phyloP scores from a whole-genome alignment of 225 moss, liverwort and hornwort species.

The Pleurozium schreberi region DNA sequence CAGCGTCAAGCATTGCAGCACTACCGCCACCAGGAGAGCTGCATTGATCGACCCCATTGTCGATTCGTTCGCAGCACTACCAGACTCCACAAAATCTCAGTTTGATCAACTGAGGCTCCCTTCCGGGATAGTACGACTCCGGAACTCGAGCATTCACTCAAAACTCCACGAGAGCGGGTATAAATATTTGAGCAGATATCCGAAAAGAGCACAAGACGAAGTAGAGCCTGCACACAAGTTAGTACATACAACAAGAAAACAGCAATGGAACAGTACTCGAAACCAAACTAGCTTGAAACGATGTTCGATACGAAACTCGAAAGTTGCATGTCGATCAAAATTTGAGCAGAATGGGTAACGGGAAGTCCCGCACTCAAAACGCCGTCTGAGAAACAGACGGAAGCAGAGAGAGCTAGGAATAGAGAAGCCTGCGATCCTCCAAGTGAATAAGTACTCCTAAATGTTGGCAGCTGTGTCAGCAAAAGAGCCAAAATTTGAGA shows the following conservation, averaged over 20 bases:
- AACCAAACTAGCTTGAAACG: no score
- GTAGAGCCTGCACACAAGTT: background rate
- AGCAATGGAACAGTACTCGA: background rate
- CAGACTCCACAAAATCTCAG: background rate
- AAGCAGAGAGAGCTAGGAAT: background rate
- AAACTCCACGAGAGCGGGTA: background rate
- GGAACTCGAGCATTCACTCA: background rate
- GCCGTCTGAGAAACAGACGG: background rate
- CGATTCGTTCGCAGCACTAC: background rate
- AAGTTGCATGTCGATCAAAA: no score
- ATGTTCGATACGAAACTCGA: background rate
- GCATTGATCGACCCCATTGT: background rate
- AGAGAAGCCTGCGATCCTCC: rapidly evolving
- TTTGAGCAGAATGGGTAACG: background rate
- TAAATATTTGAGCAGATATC: background rate
- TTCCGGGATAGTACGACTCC: background rate
- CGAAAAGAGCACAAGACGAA: no score
- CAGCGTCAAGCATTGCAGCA: background rate
- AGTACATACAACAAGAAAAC: background rate
- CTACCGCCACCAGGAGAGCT: background rate
- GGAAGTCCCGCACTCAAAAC: background rate
- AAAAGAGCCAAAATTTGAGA: background rate
- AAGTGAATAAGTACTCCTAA: background rate
- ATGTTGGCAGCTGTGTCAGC: background rate
- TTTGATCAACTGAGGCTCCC: background rate